phyloP scores from a whole-genome alignment of 2,329 filamentous ascomycete species.

The Colletotrichum coccodes region DNA sequence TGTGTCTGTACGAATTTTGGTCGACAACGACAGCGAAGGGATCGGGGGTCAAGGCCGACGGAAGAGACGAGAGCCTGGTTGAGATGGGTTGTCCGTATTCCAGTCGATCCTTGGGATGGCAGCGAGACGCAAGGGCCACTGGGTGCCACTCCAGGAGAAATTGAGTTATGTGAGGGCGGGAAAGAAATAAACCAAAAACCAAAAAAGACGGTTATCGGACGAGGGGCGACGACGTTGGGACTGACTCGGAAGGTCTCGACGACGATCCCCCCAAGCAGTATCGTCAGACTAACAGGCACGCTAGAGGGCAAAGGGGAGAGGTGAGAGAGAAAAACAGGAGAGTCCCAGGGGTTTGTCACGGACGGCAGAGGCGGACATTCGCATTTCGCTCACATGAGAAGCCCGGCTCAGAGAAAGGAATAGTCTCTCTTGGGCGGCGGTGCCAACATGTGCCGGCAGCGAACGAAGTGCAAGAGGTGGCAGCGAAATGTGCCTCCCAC shows the following conservation, averaged over 20 bases:
- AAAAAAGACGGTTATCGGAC: constrained; percentile 15
- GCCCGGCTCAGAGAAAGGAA: not conserved
- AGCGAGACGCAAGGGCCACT: constrained; percentile 11
- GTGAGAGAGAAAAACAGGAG: not conserved
- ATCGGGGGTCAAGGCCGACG: not conserved
- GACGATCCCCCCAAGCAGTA: constrained; percentile 19
- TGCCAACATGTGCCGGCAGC: constrained; percentile 9
- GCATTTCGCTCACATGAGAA: constrained; percentile 19
- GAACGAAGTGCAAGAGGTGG: not conserved
- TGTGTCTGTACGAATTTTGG: not conserved
- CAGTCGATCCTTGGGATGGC: not conserved
- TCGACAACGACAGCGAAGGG: not conserved
- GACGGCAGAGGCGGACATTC: not conserved
- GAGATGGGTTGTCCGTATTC: constrained; percentile 7
- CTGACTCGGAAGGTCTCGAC: constrained; percentile 1
- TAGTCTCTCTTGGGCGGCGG: not conserved
- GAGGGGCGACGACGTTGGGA: constrained; percentile 1
- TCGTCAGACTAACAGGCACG: not conserved
- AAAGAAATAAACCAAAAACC: constrained; percentile 5
- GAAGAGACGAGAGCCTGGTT: not conserved
- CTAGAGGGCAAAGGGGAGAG: not conserved
- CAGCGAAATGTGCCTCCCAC: not conserved
- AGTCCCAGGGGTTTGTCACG: not conserved
- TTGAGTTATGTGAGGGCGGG: constrained; percentile 17
- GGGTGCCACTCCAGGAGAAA: not conserved